These are phyloP conservation scores for Salix dunnii DNA, from an alignment of 345 rosid genomes.

Conservation along the genomic window DNA sequence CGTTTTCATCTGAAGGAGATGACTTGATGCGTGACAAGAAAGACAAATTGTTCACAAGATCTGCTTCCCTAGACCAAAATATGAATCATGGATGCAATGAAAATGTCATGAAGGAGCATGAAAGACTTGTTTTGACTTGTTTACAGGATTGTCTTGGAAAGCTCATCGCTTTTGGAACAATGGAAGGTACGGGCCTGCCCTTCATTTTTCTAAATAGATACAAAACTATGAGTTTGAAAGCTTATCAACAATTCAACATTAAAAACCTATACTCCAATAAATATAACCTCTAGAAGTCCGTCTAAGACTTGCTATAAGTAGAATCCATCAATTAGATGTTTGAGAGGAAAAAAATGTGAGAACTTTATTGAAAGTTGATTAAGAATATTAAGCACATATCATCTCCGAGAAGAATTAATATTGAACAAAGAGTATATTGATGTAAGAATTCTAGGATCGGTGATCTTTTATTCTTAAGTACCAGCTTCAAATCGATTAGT, in stretches of 20 bases:
- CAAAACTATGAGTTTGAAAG: neutral
- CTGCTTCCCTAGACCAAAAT: slow-evolving; percentile 10
- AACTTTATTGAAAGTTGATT: neutral
- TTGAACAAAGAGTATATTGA: neutral
- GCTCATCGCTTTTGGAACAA: slow-evolving; percentile 24
- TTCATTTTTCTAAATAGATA: neutral
- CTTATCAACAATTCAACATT: neutral
- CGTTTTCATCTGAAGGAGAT: slow-evolving; percentile 37
- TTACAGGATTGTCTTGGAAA: slow-evolving; percentile 35
- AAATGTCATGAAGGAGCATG: slow-evolving; percentile 28
- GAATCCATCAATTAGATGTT: neutral
- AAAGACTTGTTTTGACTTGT: slow-evolving; percentile 40
- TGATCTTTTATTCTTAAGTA: neutral
- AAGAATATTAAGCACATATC: neutral
- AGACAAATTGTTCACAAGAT: slow-evolving; percentile 20
- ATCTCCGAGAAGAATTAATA: neutral
- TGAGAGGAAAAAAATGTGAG: neutral
- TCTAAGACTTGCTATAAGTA: neutral
- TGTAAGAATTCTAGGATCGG: neutral
- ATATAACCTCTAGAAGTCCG: neutral
- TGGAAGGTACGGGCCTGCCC: slow-evolving; percentile 24
- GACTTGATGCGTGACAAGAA: slow-evolving; percentile 47
- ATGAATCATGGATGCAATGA: neutral
- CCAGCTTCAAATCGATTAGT: neutral
- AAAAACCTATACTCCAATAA: neutral